These are phyloP conservation scores for Ogataea nonfermentans DNA, from an alignment of 805 yeast species.

Conservation along the genomic window DNA sequence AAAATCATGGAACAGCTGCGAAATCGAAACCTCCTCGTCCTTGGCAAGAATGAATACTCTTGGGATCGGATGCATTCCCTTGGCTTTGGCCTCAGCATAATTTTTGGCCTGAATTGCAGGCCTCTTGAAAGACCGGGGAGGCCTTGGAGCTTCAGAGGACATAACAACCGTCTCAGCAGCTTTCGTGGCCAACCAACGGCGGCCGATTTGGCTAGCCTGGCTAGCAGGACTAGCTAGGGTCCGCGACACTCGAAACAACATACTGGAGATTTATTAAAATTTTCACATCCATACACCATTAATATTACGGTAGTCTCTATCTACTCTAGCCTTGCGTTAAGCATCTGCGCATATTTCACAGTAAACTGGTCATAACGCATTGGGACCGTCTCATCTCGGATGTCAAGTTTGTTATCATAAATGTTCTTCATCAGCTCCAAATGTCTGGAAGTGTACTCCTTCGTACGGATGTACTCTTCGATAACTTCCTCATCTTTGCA, in stretches of 20 bases:
- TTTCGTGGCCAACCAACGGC: slow-evolving; percentile 6
- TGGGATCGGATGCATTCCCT: background rate
- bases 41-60: background rate
- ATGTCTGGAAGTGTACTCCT: slow-evolving; percentile 28
- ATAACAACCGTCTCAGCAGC: background rate
- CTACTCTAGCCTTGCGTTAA: slow-evolving; percentile 23
- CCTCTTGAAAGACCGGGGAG: too few species aligned
- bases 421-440: slow-evolving; percentile 15
- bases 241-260: slow-evolving; percentile 1
- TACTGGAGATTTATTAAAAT: background rate
- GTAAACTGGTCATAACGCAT: slow-evolving; percentile 31
- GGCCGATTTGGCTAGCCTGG: background rate
- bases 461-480: slow-evolving; percentile 33
- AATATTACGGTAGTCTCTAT: background rate
- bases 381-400: slow-evolving; percentile 26
- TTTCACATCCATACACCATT: slow-evolving; percentile 6
- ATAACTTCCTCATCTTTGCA: slow-evolving; percentile 34
- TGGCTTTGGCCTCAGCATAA: slow-evolving; percentile 1
- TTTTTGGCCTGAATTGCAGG: background rate
- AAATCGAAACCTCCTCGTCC: slow-evolving; percentile 1
- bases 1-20: background rate
- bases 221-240: background rate
- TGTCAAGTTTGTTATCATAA: slow-evolving; percentile 12
- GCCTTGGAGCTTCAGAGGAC: background rate
- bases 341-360: slow-evolving; percentile 19